A percentile compares a stretch with the other conserved stretches of the same genome.
Evolutionary conservation across 2,329 filamentous ascomycete genomes (phyloP).

Genomic region (Calonectria montana): DNA sequence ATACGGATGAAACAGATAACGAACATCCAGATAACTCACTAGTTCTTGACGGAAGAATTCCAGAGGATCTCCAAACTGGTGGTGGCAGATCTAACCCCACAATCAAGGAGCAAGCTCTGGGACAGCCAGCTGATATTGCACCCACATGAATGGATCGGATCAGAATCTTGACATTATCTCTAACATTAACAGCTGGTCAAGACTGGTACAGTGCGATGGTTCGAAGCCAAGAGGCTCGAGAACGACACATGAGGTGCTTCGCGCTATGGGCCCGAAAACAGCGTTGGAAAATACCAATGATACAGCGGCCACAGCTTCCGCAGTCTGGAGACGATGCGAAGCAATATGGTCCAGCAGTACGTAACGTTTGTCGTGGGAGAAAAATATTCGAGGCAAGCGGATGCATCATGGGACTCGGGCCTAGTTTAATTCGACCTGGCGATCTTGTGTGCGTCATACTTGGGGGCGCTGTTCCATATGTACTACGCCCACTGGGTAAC

Average conservation of each 20-base stretch:
- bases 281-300: background rate
- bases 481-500: background rate
- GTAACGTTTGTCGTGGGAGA: background rate
- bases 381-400: background rate
- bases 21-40: background rate
- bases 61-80: too few relatives aligned
- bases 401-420: background rate
- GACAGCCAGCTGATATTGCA: too few relatives aligned
- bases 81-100: background rate
- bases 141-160: background rate
- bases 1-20: background rate
- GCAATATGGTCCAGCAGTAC: background rate
- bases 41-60: background rate
- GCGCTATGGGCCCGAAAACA: background rate
- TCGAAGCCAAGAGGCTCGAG: background rate
- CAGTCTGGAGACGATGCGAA: background rate
- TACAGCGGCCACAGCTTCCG: background rate
- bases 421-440: background rate
- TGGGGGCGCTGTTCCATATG: background rate
- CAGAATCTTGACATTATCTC: background rate
- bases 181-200: background rate
- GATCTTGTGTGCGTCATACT: background rate
- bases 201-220: constrained; percentile 5
- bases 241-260: background rate
- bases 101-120: background rate